Evolutionary conservation across 2,329 filamentous ascomycete species (phyloP).

Genomic region (Verruconis gallopava): DNA sequence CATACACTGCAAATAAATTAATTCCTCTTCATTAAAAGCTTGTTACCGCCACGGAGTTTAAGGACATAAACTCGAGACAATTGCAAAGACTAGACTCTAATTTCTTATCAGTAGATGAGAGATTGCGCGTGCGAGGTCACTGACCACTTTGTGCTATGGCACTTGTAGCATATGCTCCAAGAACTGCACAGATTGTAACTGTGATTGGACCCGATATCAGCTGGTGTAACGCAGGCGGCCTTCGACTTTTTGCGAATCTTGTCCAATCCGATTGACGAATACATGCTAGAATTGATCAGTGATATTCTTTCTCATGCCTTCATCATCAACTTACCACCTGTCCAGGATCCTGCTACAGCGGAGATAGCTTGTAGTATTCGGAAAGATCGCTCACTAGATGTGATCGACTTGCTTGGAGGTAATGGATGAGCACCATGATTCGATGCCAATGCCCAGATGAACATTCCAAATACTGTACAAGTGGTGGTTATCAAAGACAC

Average conservation of each 20-base stretch:
- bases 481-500: slow-evolving; percentile 1
- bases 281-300: no score
- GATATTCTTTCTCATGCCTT: no score
- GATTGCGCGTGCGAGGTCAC: no score
- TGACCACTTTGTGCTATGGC: slow-evolving; percentile 4
- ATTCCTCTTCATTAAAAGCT: no score
- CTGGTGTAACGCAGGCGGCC: slow-evolving; percentile 12
- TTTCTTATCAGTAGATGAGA: no score
- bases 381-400: slow-evolving; percentile 3
- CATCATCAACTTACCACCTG: no score
- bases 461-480: slow-evolving; percentile 4
- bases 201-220: slow-evolving; percentile 16
- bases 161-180: slow-evolving; percentile 6
- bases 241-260: slow-evolving; percentile 14
- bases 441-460: slow-evolving; percentile 9
- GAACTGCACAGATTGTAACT: slow-evolving; percentile 2
- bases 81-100: no score
- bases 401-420: background rate
- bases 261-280: slow-evolving; percentile 15
- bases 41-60: no score
- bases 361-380: slow-evolving; percentile 11
- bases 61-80: no score
- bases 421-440: slow-evolving; percentile 2
- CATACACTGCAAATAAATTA: no score
- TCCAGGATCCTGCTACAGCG: slow-evolving; percentile 12